Percentiles rank a stretch among this genome's conserved stretches.
These are phyloP conservation scores for Spiraea crenata DNA, from an alignment of 331 rosid genomes.

Conservation along the genomic window DNA sequence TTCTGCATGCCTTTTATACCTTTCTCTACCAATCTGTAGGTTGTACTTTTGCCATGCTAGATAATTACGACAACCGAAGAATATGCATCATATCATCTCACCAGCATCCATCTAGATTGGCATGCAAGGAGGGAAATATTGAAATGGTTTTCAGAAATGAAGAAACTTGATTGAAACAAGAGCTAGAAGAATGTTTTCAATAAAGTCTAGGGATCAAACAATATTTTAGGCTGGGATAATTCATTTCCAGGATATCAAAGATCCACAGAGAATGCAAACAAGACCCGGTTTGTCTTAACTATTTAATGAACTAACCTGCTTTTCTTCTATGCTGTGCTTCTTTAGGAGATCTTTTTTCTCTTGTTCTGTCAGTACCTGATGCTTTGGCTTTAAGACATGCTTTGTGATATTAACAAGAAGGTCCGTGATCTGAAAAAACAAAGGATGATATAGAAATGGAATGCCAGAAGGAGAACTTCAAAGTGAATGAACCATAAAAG, in stretches of 20 bases:
- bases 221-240: not conserved
- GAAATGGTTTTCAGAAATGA: not conserved
- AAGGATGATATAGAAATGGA: slow-evolving; percentile 11
- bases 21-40: too few relatives aligned
- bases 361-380: slow-evolving; percentile 51
- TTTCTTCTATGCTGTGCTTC: slow-evolving; percentile 77
- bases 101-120: too few relatives aligned
- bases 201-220: not conserved
- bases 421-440: slow-evolving; percentile 73
- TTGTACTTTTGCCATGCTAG: too few relatives aligned
- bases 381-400: slow-evolving; percentile 91
- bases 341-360: slow-evolving; percentile 68
- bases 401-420: slow-evolving; percentile 88
- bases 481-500: not conserved
- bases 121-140: too few relatives aligned
- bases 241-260: not conserved
- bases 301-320: slow-evolving; percentile 60
- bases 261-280: not conserved
- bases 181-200: too few relatives aligned
- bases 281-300: not conserved
- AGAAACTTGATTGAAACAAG: not conserved
- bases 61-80: too few relatives aligned
- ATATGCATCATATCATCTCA: too few relatives aligned
- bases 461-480: not conserved
- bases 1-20: too few relatives aligned